Base-by-base conservation (phyloP, 805 yeast species). In the Candida tibetensis region DNA sequence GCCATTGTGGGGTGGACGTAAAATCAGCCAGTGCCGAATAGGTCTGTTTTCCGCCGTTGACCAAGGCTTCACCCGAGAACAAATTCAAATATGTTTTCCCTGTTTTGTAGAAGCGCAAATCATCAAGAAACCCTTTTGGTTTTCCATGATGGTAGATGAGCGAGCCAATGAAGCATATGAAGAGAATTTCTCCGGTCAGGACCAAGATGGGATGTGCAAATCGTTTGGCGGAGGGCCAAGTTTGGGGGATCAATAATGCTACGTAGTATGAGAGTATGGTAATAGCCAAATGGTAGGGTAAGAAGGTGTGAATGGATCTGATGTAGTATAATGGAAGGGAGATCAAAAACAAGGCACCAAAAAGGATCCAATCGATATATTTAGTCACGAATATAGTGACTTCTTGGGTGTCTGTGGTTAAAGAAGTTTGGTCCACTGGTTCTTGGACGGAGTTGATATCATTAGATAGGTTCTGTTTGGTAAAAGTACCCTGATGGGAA, bases 201-300 rank as follows among this genome's bases (percentile, higher is more conserved):
- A 82, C 66, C 34, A 85, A 62, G 23, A 85, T 83, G 0, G 95
- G 95, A 52, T 85, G 93, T 12, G 84, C 68, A 66, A 73, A 53
- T 61, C 71, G 53, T 69, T 72, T 61, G 51, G 74, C 41, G 50
- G 66, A 17, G 64, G 76, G 49, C 79, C 57, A 66, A 28, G 51
- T 57, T 35, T 57, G 54, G 3, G 81, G 71, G 15, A 75, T 64
- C 16, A 71, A 58, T 26, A 75, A 51, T 25, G 81, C 76, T 8
- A 66, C 46, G 42, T 74, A 70, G 55, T 81, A 85, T 16, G 79
- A 62, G 28, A 79, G 46, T 3, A 84, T 74, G 1, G 85, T 77
- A 25, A 81, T 62, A 15, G 80, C 72, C 36, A 83, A 57, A 38
- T 85, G 89, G 40, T 80, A 73, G 7, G 81, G 79, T 56, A 84